These are phyloP conservation scores for Septoria petroselini DNA, from an alignment of 2,329 filamentous ascomycete genomes.

Conservation along the genomic window DNA sequence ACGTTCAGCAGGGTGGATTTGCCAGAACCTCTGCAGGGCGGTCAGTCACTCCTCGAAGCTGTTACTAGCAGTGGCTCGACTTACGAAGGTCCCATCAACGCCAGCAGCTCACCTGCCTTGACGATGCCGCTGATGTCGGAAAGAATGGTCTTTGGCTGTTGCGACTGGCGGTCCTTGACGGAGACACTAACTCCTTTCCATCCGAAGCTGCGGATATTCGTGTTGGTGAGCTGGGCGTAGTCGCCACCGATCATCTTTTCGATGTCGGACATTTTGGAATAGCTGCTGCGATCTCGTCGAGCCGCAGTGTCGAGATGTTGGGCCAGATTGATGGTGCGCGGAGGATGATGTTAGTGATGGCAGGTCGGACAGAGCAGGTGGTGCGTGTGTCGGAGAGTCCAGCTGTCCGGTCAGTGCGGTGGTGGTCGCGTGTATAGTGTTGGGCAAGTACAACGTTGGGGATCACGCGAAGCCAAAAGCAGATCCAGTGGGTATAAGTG, in stretches of 20 bases:
- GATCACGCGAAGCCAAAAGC: background rate
- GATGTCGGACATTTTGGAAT: conserved; percentile 45
- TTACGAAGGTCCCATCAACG: conserved; percentile 73
- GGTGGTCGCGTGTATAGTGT: background rate
- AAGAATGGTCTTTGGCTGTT: conserved; percentile 61
- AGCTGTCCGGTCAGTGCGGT: background rate
- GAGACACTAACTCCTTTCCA: conserved; percentile 68
- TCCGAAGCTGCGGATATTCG: conserved; percentile 60
- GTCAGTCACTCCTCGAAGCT: conserved; percentile 14
- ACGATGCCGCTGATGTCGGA: conserved; percentile 62
- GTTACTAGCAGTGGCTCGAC: conserved; percentile 15
- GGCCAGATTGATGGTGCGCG: conserved; percentile 27
- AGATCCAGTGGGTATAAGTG: background rate
- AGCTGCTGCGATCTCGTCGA: conserved; percentile 33
- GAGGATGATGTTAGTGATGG: background rate
- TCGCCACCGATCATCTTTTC: conserved; percentile 46
- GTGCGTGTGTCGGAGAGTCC: background rate
- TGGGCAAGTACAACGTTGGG: background rate
- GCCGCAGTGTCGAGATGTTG: conserved; percentile 23
- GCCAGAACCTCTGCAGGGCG: conserved; percentile 52
- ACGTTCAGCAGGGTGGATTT: conserved; percentile 84
- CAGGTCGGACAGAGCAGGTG: background rate
- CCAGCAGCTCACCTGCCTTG: conserved; percentile 68
- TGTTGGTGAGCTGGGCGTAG: conserved; percentile 59
- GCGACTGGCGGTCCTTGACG: conserved; percentile 68